Conservation (phyloP, 2,329 filamentous ascomycete genomes). For the Sarocladiaceae sp. region DNA sequence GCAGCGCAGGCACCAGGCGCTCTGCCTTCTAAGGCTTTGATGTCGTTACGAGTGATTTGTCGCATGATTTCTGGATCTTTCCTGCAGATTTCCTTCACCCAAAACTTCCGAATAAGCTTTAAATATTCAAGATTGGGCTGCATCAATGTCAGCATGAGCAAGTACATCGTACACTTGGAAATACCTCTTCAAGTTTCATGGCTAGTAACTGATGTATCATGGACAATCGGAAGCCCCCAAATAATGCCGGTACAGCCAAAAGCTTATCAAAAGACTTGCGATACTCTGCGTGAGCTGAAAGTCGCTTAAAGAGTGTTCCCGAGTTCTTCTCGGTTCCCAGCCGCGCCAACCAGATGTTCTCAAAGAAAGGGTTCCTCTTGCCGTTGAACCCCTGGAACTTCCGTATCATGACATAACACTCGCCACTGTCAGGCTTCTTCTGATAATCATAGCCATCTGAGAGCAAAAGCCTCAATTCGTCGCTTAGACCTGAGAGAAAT, state of each 20-base stretch:
- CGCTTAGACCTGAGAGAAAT: background rate
- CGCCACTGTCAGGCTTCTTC: background rate
- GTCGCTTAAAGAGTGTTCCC: background rate
- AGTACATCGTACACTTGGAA: too few species aligned
- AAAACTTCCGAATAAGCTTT: background rate
- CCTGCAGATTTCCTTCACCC: background rate
- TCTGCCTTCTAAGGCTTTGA: background rate
- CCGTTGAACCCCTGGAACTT: background rate
- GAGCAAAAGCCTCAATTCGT: conserved; percentile 5
- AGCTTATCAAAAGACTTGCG: background rate
- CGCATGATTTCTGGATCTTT: background rate
- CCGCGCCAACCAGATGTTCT: background rate
- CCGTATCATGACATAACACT: background rate
- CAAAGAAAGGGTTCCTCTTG: background rate
- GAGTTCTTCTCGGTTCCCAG: background rate
- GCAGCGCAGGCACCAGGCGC: background rate
- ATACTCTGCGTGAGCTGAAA: conserved; percentile 1
- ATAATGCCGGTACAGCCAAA: background rate
- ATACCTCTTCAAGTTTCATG: background rate
- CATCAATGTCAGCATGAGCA: background rate
- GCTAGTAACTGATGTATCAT: background rate
- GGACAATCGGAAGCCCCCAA: background rate
- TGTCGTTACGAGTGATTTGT: background rate
- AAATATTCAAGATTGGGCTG: background rate
- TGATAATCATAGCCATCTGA: conserved; percentile 5